Base-by-base conservation (phyloP, 1,139 yeast genomes). In the Saccharomycopsis hybrid region DNA sequence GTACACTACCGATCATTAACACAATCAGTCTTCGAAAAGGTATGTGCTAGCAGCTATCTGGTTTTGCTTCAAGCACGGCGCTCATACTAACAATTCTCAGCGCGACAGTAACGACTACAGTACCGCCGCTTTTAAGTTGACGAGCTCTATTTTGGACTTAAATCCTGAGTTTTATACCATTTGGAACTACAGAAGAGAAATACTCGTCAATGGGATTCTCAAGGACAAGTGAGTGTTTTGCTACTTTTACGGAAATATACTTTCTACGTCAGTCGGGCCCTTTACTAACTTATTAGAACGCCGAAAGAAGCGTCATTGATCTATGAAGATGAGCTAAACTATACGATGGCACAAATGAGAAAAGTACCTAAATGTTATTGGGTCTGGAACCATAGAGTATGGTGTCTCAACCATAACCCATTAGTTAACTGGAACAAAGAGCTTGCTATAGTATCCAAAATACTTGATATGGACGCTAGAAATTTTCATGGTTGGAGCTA, bases 401-500 rank as follows among this genome's bases (percentile, higher is more conserved):
- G 98, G 98, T 77, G 87, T 48, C 67, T 92, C 41, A 72, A 75
- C 49, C 69, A 73, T 53, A 69, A 79, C 46, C 80, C 83, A 4
- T 30, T 11, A 5, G 39, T 35, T 5, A 69, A 83, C 51, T 89
- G 95, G 95, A 63, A 71, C 11, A 66, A 65, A 45, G 98, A 92
- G 61, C 67, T 92, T 58, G 73, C 65, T 1, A 73, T 88, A 7
- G 90, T 87, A 1, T 77, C 78, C 48, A 82, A 79, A 60, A 68
- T 92, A 59, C 71, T 92, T 50, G 75, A 76, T 37, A 65, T 77
- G 55, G 98, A 92, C 63, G 73, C 85, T 31, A 74, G 98, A 57
- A 92, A 92, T 63, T 92, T 76, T 64, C 97, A 89, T 63, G 97
- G 96, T 3, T 92, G 99, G 99, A 90, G 86, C 48, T 92, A 92